These are phyloP conservation scores for Saccharomyces hybrid DNA, from an alignment of 1,139 yeast genomes.

Conservation along the genomic window DNA sequence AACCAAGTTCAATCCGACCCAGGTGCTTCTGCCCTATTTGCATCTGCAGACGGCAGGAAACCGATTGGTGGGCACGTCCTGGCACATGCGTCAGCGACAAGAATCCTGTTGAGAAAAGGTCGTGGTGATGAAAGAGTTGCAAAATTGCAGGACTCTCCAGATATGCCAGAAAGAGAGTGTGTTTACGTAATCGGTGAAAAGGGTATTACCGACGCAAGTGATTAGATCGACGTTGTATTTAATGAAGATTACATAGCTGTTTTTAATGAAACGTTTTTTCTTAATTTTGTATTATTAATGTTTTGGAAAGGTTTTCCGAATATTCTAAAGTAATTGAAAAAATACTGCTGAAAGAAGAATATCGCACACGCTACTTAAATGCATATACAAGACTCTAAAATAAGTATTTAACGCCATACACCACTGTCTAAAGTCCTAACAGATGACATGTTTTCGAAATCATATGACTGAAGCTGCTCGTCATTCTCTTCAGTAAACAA, in stretches of 20 bases:
- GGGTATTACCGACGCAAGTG: slow-evolving; percentile 44
- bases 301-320: background rate
- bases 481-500: background rate
- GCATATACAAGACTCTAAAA: background rate
- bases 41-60: slow-evolving; percentile 56
- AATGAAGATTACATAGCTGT: background rate
- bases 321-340: background rate
- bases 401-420: background rate
- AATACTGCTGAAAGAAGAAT: background rate
- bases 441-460: background rate
- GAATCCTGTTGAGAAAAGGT: slow-evolving; percentile 50
- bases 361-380: background rate
- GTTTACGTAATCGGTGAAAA: slow-evolving; percentile 46
- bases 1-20: slow-evolving; percentile 62
- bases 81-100: slow-evolving; percentile 59
- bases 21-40: slow-evolving; percentile 57
- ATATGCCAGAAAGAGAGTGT: slow-evolving; percentile 53
- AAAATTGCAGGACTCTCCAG: slow-evolving; percentile 55
- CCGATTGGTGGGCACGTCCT: slow-evolving; percentile 61
- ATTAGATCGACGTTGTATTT: slow-evolving; percentile 10
- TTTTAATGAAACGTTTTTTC: background rate
- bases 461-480: background rate
- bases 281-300: background rate
- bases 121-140: slow-evolving; percentile 61
- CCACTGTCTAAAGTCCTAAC: background rate